These are phyloP conservation scores for Neonectria magnoliae DNA, from an alignment of 2,329 filamentous ascomycete species.

Conservation along the genomic window DNA sequence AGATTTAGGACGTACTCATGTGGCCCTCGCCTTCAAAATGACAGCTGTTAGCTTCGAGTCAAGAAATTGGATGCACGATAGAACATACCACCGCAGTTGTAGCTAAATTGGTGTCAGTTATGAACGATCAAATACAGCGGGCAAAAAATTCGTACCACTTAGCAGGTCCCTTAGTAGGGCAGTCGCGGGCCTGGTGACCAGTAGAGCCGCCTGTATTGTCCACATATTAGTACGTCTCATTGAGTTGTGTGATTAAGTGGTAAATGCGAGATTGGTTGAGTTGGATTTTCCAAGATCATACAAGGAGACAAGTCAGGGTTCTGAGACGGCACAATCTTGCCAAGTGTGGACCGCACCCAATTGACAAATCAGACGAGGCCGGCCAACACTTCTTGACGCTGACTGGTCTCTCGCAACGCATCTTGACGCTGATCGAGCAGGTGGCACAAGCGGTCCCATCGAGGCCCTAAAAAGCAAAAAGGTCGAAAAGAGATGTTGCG, in stretches of 20 bases:
- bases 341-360: slow-evolving; percentile 7
- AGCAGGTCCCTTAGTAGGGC: slow-evolving; percentile 83
- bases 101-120: slow-evolving; percentile 60
- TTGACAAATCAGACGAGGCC: slow-evolving; percentile 10
- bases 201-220: slow-evolving; percentile 71
- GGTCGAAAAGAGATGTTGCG: slow-evolving; percentile 3
- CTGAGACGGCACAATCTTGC: background rate
- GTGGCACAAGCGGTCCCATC: background rate
- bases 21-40: slow-evolving; percentile 69
- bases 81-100: slow-evolving; percentile 81
- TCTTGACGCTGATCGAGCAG: background rate
- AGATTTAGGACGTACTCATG: slow-evolving; percentile 72
- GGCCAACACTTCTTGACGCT: slow-evolving; percentile 5
- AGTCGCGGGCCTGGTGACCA: slow-evolving; percentile 84
- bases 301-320: background rate
- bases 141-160: slow-evolving; percentile 72
- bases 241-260: background rate
- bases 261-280: background rate
- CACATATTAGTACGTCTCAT: slow-evolving; percentile 36
- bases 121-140: background rate
- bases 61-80: background rate
- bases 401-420: slow-evolving; percentile 6
- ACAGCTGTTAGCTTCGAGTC: slow-evolving; percentile 39
- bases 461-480: background rate
- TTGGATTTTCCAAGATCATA: background rate